phyloP scores from a whole-genome alignment of 768 basidiomycete genomes.

The Leccinum boreale region DNA sequence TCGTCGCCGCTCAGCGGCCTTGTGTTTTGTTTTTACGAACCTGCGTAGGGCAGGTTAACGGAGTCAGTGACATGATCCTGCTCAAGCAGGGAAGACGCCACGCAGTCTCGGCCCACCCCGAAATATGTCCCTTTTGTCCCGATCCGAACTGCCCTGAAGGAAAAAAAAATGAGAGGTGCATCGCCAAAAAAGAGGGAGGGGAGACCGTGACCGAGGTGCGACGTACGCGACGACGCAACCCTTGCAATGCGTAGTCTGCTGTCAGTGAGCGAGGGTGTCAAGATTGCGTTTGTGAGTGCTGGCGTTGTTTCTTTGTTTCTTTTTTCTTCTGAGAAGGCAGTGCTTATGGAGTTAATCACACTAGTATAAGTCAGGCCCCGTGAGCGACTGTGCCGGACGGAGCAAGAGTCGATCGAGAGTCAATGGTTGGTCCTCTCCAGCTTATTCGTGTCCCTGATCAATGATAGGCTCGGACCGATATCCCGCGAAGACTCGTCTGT shows the following conservation, averaged over 20 bases:
- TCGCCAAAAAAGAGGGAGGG: neutral
- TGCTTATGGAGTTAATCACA: neutral
- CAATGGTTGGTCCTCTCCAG: neutral
- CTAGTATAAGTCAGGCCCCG: neutral
- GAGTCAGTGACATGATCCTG: neutral
- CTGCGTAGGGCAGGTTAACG: neutral
- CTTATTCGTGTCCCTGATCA: neutral
- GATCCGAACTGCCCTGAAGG: neutral
- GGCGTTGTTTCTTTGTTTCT: neutral
- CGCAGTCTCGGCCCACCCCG: neutral
- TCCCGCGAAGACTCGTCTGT: neutral
- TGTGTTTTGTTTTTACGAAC: neutral
- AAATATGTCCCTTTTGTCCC: neutral
- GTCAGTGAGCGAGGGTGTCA: neutral
- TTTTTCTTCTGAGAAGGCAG: neutral
- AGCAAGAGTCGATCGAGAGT: neutral
- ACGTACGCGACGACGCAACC: neutral
- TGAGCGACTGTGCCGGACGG: neutral
- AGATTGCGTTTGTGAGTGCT: neutral
- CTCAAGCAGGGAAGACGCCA: neutral
- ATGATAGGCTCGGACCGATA: neutral
- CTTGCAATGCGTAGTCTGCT: neutral
- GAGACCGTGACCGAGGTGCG: neutral
- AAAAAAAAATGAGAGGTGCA: neutral
- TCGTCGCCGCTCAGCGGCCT: neutral